Conservation (phyloP, 2,329 filamentous ascomycete genomes). For the Nothophaeocryptopus gaeumannii region DNA sequence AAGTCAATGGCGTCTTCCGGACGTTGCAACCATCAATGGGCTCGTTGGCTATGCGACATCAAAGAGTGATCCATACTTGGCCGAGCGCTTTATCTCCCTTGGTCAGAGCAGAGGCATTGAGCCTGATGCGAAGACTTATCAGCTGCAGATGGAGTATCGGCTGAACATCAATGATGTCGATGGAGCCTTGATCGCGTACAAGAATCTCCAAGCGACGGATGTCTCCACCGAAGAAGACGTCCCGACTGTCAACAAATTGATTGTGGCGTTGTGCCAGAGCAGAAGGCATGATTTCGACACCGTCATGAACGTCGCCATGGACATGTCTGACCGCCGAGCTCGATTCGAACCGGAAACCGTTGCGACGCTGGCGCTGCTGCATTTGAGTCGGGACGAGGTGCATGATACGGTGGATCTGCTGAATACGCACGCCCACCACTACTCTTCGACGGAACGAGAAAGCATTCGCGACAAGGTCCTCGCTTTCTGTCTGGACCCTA, state of each 20-base stretch:
- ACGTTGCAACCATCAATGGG: constrained; percentile 71
- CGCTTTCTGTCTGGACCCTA: constrained; percentile 63
- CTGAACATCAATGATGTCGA: constrained; percentile 70
- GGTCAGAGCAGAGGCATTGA: constrained; percentile 63
- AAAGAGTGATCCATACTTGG: constrained; percentile 66
- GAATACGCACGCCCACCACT: constrained; percentile 69
- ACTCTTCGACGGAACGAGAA: constrained; percentile 66
- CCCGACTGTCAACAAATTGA: constrained; percentile 65
- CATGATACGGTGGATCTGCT: constrained; percentile 80
- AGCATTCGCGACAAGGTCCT: constrained; percentile 65
- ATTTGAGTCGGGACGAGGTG: constrained; percentile 72
- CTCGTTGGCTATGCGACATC: constrained; percentile 71
- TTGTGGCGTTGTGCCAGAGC: constrained; percentile 64
- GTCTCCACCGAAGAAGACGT: constrained; percentile 59
- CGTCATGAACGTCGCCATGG: constrained; percentile 69
- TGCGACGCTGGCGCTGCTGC: constrained; percentile 66
- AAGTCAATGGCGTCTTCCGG: constrained; percentile 52
- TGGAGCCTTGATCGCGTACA: constrained; percentile 65
- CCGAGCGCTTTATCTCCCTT: constrained; percentile 69
- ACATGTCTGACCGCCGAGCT: constrained; percentile 67
- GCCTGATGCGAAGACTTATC: constrained; percentile 66
- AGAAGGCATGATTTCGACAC: constrained; percentile 64
- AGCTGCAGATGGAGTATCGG: constrained; percentile 73
- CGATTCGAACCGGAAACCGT: constrained; percentile 73
- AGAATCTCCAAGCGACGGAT: constrained; percentile 58